A percentile compares a stretch with the other conserved stretches of the same genome.
Conservation (phyloP, 1,139 yeast genomes). For the Tardiomyces blankii region DNA sequence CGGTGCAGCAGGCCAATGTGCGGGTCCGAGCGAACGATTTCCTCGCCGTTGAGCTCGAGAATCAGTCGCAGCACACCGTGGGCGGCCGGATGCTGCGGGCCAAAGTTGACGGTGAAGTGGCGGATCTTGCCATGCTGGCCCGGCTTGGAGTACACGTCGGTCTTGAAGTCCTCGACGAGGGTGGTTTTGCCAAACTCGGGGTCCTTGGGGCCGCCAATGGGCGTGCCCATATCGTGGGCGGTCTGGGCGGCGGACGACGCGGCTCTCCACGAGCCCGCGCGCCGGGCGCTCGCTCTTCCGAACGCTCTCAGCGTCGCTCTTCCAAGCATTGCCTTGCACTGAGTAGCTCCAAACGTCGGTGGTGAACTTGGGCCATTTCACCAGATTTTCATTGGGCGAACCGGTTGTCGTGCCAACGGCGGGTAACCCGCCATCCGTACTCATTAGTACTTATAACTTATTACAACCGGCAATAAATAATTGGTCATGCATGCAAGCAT, state of each 20-base stretch:
- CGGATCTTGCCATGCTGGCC: constrained; percentile 42
- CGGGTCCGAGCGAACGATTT: constrained; percentile 77
- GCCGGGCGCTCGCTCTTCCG: not conserved
- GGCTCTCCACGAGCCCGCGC: not conserved
- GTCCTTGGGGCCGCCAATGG: constrained; percentile 25
- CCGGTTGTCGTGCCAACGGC: not conserved
- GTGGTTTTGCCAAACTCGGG: constrained; percentile 23
- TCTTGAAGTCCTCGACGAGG: constrained; percentile 26
- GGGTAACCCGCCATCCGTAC: too few species aligned
- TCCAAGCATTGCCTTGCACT: not conserved
- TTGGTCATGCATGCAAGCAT: not conserved
- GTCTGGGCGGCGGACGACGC: constrained; percentile 3
- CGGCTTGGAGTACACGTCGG: constrained; percentile 14
- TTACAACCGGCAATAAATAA: too few species aligned
- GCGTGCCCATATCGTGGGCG: constrained; percentile 19
- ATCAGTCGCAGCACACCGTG: constrained; percentile 86
- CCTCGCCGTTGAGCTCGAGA: constrained; percentile 82
- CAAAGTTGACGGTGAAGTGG: constrained; percentile 83
- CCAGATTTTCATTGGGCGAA: not conserved
- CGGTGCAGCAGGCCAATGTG: constrained; percentile 82
- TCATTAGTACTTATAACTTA: too few species aligned
- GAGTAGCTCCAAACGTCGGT: not conserved
- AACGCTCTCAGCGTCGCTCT: constrained; percentile 1
- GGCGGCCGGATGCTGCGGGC: constrained; percentile 94
- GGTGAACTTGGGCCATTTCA: not conserved